phyloP scores from a whole-genome alignment of 352 stramenopile genomes.

The Elongisporangium undulatum region DNA sequence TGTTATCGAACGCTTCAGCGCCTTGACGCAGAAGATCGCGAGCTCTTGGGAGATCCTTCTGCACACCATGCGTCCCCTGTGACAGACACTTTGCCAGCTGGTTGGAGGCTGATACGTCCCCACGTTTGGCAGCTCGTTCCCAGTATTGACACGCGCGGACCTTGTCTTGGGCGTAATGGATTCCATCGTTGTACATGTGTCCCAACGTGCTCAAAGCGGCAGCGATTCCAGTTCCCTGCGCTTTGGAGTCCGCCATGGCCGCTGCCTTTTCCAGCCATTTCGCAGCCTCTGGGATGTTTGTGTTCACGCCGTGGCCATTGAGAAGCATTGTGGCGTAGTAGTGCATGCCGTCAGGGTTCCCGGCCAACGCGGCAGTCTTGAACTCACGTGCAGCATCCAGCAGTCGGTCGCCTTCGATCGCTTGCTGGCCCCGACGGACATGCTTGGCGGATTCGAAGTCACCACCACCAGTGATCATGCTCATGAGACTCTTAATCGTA shows the following conservation, averaged over 20 bases:
- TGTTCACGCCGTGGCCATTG: neutral
- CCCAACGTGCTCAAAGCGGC: neutral
- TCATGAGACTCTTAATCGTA: no score
- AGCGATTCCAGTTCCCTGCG: neutral
- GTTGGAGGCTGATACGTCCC: neutral
- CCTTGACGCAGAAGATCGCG: neutral
- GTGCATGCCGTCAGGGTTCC: neutral
- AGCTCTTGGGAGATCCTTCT: neutral
- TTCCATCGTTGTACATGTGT: neutral
- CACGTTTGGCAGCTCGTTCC: no score
- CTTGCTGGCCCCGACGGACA: neutral
- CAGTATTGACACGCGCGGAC: neutral
- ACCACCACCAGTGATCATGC: no score
- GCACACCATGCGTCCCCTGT: no score
- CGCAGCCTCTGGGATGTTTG: neutral
- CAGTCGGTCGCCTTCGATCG: neutral
- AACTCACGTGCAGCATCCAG: neutral
- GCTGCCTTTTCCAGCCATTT: neutral
- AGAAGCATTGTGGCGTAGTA: neutral
- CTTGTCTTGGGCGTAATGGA: neutral
- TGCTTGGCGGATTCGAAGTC: no score
- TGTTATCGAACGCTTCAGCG: neutral
- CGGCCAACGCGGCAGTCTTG: neutral
- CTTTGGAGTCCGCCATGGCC: no score
- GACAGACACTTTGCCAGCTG: no score